Conservation (phyloP, 768 basidiomycete genomes). For the Rhodotorula graminis region DNA sequence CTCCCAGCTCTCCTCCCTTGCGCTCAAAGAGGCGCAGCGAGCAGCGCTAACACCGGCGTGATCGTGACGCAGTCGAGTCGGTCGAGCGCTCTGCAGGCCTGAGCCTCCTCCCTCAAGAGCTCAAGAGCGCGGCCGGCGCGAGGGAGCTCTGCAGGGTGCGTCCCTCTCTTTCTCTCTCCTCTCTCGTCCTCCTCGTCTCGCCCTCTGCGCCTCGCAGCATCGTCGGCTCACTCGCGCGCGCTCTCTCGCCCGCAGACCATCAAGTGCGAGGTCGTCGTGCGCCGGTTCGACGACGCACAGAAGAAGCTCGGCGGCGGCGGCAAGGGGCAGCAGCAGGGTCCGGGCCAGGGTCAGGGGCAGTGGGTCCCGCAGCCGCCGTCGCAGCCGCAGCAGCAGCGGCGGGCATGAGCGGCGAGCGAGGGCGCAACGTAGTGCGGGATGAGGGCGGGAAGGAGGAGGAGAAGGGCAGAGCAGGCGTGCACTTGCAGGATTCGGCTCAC, state of each 20-base stretch:
- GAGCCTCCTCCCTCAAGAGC: slow-evolving; percentile 71
- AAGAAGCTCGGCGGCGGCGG: slow-evolving; percentile 33
- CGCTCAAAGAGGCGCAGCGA: no score
- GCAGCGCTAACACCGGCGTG: no score
- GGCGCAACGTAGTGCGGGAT: no score
- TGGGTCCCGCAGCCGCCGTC: not conserved
- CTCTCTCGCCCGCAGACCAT: slow-evolving; percentile 54
- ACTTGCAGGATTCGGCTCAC: no score
- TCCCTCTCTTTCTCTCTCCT: not conserved
- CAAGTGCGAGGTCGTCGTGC: slow-evolving; percentile 79
- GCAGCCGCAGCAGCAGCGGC: not conserved
- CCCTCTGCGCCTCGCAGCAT: no score
- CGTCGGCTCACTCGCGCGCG: no score
- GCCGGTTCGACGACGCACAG: slow-evolving; percentile 75
- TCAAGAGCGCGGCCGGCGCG: slow-evolving; percentile 58
- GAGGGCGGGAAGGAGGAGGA: no score
- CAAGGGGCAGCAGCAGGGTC: not conserved
- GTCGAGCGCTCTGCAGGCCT: slow-evolving; percentile 86
- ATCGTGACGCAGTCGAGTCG: slow-evolving; percentile 61
- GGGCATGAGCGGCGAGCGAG: no score
- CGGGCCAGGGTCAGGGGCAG: not conserved
- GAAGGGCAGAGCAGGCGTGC: no score
- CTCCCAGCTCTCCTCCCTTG: no score
- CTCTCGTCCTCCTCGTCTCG: not conserved
- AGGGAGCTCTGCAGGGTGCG: slow-evolving; percentile 70